Conservation (phyloP, 768 basidiomycete genomes). For the Mycena albidolilacea region DNA sequence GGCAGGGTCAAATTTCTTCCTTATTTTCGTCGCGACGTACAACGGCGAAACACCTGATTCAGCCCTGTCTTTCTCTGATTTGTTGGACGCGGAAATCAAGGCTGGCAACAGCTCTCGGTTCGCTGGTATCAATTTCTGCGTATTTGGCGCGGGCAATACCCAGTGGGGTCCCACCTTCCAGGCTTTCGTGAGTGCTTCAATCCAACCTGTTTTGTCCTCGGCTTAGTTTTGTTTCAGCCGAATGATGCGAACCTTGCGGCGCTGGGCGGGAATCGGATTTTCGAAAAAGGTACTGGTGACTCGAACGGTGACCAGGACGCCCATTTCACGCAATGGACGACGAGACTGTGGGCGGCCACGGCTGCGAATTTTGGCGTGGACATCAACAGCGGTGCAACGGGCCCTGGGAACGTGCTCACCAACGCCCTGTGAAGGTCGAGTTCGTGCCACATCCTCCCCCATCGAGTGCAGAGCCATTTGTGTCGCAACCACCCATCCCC, state of each 20-base stretch:
- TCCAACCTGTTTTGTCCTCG: neutral
- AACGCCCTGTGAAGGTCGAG: slow-evolving; percentile 21
- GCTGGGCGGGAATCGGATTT: slow-evolving; percentile 37
- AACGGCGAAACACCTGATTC: slow-evolving; percentile 37
- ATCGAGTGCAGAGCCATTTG: neutral
- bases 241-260: slow-evolving; percentile 32
- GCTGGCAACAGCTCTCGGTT: slow-evolving; percentile 24
- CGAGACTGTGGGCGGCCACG: slow-evolving; percentile 34
- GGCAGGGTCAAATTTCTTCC: slow-evolving; percentile 30
- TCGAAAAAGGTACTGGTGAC: slow-evolving; percentile 37
- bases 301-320: slow-evolving; percentile 35
- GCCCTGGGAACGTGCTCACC: slow-evolving; percentile 14
- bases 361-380: slow-evolving; percentile 36
- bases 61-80: slow-evolving; percentile 29
- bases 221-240: slow-evolving; percentile 14
- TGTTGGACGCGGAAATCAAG: slow-evolving; percentile 33
- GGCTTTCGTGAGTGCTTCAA: slow-evolving; percentile 28
- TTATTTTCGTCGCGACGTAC: slow-evolving; percentile 36
- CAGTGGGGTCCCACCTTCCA: slow-evolving; percentile 38
- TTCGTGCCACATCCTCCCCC: slow-evolving; percentile 12
- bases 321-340: slow-evolving; percentile 34
- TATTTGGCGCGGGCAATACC: slow-evolving; percentile 37
- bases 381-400: slow-evolving; percentile 4
- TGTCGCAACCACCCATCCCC: slow-evolving; percentile 22
- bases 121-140: slow-evolving; percentile 32